These are phyloP conservation scores for Trichophyton simii DNA, from an alignment of 2,329 filamentous ascomycete species.

Conservation along the genomic window DNA sequence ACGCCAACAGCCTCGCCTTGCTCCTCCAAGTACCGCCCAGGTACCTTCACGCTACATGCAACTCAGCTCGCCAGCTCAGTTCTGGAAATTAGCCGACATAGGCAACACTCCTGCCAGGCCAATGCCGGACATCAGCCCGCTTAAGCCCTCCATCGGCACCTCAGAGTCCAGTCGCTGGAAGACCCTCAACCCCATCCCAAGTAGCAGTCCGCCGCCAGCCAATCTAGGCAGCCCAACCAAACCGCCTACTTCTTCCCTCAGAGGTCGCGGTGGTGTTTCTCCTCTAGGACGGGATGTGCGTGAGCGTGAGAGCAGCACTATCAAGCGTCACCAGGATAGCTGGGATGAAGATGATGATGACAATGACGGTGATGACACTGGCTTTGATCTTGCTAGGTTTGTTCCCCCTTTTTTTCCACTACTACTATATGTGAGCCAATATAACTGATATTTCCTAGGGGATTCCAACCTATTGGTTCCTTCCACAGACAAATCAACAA, in stretches of 20 bases:
- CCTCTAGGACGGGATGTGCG: neutral
- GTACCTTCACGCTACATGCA: conserved; percentile 41
- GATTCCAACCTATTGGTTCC: conserved; percentile 38
- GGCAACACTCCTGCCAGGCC: conserved; percentile 34
- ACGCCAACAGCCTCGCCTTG: conserved; percentile 36
- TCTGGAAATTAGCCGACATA: conserved; percentile 39
- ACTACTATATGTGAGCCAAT: neutral
- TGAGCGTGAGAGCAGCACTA: neutral
- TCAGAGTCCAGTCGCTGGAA: conserved; percentile 15
- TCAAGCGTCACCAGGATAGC: conserved; percentile 7
- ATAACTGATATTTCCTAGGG: conserved; percentile 22
- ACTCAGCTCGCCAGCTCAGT: conserved; percentile 39
- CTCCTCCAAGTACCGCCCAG: conserved; percentile 38
- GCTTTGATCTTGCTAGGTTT: conserved; percentile 38
- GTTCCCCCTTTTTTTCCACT: conserved; percentile 11
- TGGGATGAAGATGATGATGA: conserved; percentile 11
- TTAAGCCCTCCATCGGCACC: conserved; percentile 32
- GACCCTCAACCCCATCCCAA: conserved; percentile 23
- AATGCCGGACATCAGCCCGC: conserved; percentile 35
- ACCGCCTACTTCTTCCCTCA: conserved; percentile 15
- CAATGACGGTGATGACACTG: conserved; percentile 26
- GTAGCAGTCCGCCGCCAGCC: conserved; percentile 37
- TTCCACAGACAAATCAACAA: conserved; percentile 33
- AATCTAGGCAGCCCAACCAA: conserved; percentile 36
- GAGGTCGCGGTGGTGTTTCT: conserved; percentile 2